phyloP scores from a whole-genome alignment of 441 rosid species.

The Syzygium malaccense region DNA sequence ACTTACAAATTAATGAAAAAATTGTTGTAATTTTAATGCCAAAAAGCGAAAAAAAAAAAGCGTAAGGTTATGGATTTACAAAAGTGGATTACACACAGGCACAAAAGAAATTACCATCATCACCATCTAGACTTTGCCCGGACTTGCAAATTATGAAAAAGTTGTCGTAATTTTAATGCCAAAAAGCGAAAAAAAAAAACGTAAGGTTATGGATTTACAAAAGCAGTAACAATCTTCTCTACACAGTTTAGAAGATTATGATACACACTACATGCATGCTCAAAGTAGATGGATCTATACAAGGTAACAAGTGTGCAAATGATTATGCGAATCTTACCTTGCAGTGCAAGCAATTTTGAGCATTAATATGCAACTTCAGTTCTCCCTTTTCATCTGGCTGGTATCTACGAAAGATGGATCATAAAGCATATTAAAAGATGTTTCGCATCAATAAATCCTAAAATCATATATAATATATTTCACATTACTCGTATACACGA shows the following conservation, averaged over 20 bases:
- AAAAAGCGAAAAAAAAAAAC: background rate
- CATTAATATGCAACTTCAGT: constrained; percentile 80
- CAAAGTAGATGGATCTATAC: background rate
- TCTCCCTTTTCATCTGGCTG: constrained; percentile 57
- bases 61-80: background rate
- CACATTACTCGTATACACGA: constrained; percentile 83
- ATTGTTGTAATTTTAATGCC: background rate
- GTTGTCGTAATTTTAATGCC: background rate
- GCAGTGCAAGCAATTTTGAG: constrained; percentile 95
- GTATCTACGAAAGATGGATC: constrained; percentile 35
- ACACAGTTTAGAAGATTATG: background rate
- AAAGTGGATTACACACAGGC: background rate
- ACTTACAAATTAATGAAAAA: background rate
- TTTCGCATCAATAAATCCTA: background rate
- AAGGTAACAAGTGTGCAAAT: background rate
- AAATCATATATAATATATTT: background rate
- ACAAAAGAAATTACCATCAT: background rate
- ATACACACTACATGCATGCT: background rate
- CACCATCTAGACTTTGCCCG: background rate
- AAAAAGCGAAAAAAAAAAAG: background rate
- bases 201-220: background rate
- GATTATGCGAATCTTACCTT: constrained; percentile 43
- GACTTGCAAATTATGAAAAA: background rate
- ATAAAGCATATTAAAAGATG: background rate
- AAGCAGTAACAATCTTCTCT: background rate